Evolutionary conservation across 2,329 filamentous ascomycete species (phyloP).

Genomic region (Fusarium humuli): DNA sequence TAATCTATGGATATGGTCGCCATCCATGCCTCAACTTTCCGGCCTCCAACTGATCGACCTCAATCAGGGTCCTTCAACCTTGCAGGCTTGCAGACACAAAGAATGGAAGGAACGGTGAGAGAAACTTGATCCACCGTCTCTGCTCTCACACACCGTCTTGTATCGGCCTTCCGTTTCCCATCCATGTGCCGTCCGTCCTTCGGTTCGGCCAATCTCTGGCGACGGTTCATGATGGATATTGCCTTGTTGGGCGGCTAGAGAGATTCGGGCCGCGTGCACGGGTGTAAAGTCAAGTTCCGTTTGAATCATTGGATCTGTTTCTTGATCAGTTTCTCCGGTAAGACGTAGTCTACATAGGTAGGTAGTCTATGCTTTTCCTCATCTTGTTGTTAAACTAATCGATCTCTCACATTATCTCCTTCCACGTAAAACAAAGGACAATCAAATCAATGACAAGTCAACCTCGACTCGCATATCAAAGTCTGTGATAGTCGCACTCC

Average conservation of each 20-base stretch:
- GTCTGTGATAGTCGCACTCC: slow-evolving; percentile 44
- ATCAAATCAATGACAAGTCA: background rate
- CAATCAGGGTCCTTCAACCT: background rate
- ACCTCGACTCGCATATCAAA: slow-evolving; percentile 15
- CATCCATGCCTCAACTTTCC: slow-evolving; percentile 20
- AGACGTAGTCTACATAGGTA: background rate
- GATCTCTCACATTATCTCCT: background rate
- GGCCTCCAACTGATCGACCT: slow-evolving; percentile 8
- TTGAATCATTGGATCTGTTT: background rate
- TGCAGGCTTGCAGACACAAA: background rate
- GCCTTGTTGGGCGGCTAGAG: slow-evolving; percentile 33
- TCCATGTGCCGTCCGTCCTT: slow-evolving; percentile 23
- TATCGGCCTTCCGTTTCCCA: slow-evolving; percentile 34
- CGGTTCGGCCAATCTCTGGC: slow-evolving; percentile 28
- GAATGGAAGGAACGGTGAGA: slow-evolving; percentile 30
- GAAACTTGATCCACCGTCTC: slow-evolving; percentile 26
- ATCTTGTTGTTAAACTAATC: background rate
- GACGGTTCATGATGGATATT: slow-evolving; percentile 1
- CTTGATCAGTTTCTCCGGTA: background rate
- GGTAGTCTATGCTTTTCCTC: background rate
- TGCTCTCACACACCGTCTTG: slow-evolving; percentile 19
- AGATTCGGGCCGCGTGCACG: slow-evolving; percentile 44
- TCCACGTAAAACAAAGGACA: background rate
- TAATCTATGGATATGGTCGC: background rate
- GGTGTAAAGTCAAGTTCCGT: slow-evolving; percentile 31